These are phyloP conservation scores for Plantago ovata DNA, from an alignment of 257 asterid genomes.

Conservation along the genomic window DNA sequence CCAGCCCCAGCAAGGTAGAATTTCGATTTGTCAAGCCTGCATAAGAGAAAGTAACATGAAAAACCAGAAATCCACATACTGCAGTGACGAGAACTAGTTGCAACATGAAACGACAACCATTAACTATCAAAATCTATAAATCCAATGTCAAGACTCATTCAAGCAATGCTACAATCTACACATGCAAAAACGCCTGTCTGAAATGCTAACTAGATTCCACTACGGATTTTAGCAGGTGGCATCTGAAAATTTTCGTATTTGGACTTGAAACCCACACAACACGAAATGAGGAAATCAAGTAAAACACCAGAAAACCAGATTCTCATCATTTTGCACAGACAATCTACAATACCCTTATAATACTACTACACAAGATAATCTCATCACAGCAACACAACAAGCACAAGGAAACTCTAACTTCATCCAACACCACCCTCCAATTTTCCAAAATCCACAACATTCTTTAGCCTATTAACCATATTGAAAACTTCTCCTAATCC, in stretches of 20 bases:
- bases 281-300: too few species aligned
- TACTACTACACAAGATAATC: not conserved
- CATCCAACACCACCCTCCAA: not conserved
- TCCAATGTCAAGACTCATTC: not conserved
- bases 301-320: too few species aligned
- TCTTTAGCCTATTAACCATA: not conserved
- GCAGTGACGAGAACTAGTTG: too few species aligned
- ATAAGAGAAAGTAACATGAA: slow-evolving; percentile 16
- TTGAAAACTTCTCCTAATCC: not conserved
- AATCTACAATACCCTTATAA: too few species aligned
- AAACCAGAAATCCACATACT: not conserved
- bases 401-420: not conserved
- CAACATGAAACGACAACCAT: not conserved
- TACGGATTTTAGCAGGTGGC: too few species aligned
- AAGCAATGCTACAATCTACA: too few species aligned
- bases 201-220: too few species aligned
- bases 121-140: not conserved
- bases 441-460: slow-evolving; percentile 1
- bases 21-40: slow-evolving; percentile 80
- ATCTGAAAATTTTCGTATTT: too few species aligned
- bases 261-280: too few species aligned
- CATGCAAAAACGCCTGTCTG: too few species aligned
- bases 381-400: not conserved
- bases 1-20: slow-evolving; percentile 90
- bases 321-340: too few species aligned